A percentile compares a stretch with the other conserved stretches of the same genome.
These are phyloP conservation scores for Celoporthe dispersa DNA, from an alignment of 2,329 filamentous ascomycete genomes.

Conservation along the genomic window DNA sequence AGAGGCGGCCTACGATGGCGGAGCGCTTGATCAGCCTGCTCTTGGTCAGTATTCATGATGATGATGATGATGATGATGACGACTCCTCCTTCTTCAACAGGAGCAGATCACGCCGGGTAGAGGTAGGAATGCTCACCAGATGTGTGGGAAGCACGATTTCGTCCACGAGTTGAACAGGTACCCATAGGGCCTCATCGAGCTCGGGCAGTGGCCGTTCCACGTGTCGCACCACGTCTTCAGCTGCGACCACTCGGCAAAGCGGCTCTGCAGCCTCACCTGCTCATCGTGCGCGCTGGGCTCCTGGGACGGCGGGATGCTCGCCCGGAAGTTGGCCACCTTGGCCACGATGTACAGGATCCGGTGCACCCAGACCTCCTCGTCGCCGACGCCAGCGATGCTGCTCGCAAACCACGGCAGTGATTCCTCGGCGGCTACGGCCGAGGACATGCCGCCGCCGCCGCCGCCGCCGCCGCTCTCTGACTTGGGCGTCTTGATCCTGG, in stretches of 20 bases:
- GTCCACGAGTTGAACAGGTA: conserved; percentile 72
- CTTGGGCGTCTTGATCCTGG: conserved; percentile 13
- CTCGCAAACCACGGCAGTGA: conserved; percentile 35
- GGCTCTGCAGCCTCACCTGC: conserved; percentile 65
- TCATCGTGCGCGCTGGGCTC: conserved; percentile 65
- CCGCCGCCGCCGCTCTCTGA: conserved; percentile 34
- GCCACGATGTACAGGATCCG: conserved; percentile 87
- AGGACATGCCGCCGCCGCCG: conserved; percentile 33
- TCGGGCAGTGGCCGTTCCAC: conserved; percentile 79
- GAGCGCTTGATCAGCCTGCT: conserved; percentile 78
- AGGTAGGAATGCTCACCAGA: conserved; percentile 64
- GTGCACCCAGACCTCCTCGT: conserved; percentile 86
- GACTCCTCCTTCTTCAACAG: too few species aligned
- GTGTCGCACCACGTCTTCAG: conserved; percentile 81
- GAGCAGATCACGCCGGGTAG: too few species aligned
- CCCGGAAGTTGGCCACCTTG: conserved; percentile 84
- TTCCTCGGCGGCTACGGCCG: conserved; percentile 16
- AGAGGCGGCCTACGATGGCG: conserved; percentile 79
- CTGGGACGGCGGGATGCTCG: conserved; percentile 66
- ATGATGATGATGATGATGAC: too few species aligned
- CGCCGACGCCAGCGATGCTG: conserved; percentile 51
- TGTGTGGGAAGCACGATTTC: conserved; percentile 80
- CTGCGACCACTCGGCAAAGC: conserved; percentile 76
- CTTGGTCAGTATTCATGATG: conserved; percentile 12
- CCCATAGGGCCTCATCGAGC: conserved; percentile 85